Evolutionary conservation across 208 protist genomes (phyloP).

Genomic region (Phytomonas sp.): DNA sequence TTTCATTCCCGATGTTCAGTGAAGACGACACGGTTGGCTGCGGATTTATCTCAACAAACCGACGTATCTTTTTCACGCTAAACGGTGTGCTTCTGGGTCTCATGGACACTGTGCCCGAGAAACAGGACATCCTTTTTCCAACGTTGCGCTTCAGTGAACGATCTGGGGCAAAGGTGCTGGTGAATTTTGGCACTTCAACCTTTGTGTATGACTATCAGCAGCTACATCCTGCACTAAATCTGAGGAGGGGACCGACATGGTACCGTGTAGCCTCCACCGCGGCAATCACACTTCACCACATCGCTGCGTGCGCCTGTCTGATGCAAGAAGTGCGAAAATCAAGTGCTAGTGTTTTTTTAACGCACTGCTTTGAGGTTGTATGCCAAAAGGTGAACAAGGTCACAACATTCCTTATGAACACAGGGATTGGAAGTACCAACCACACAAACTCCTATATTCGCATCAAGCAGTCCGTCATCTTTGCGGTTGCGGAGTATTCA

Average conservation of each 20-base stretch:
- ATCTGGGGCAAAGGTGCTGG: slow-evolving; percentile 33
- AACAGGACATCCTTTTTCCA: slow-evolving; percentile 38
- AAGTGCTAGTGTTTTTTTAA: slow-evolving; percentile 29
- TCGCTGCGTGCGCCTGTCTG: slow-evolving; percentile 56
- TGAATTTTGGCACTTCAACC: slow-evolving; percentile 76
- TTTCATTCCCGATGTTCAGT: slow-evolving; percentile 45
- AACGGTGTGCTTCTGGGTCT: slow-evolving; percentile 78
- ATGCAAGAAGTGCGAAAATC: slow-evolving; percentile 35
- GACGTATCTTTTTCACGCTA: slow-evolving; percentile 77
- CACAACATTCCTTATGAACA: slow-evolving; percentile 58
- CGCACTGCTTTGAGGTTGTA: slow-evolving; percentile 61
- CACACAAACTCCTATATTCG: slow-evolving; percentile 24
- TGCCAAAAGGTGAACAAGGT: slow-evolving; percentile 66
- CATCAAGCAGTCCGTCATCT: slow-evolving; percentile 45
- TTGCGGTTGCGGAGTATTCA: slow-evolving; percentile 62
- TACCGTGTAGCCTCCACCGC: slow-evolving; percentile 70
- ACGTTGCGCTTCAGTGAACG: slow-evolving; percentile 54
- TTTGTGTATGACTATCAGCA: slow-evolving; percentile 80
- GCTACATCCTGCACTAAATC: slow-evolving; percentile 54
- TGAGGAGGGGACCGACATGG: slow-evolving; percentile 47
- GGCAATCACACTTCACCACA: slow-evolving; percentile 60
- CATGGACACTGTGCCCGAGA: slow-evolving; percentile 31
- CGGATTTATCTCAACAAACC: slow-evolving; percentile 59
- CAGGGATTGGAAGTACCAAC: slow-evolving; percentile 24
- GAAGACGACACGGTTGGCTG: slow-evolving; percentile 77